Evolutionary conservation across 208 protist species (phyloP).

Genomic region (Trypanosoma caninum): DNA sequence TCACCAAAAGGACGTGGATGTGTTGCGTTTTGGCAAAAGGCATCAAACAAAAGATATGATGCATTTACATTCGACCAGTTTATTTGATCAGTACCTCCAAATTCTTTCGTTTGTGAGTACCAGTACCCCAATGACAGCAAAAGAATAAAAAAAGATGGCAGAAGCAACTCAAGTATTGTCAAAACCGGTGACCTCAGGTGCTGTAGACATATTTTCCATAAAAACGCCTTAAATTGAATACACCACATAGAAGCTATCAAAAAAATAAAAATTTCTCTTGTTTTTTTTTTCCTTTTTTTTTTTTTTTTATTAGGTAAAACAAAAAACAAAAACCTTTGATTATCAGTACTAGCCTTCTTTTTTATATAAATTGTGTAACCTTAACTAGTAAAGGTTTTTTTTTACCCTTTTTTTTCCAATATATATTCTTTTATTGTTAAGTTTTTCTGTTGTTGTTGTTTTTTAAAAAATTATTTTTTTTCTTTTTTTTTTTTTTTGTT

Average conservation of each 20-base stretch:
- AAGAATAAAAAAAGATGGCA: conserved; percentile 62
- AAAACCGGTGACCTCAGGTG: conserved; percentile 44
- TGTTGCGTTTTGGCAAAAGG: conserved; percentile 29
- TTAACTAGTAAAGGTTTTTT: background rate
- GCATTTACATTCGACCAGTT: background rate
- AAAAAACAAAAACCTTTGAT: too few relatives aligned
- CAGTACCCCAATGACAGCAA: conserved; percentile 59
- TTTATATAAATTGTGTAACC: background rate
- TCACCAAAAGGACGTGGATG: conserved; percentile 1
- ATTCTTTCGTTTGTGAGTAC: conserved; percentile 23
- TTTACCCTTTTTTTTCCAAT: background rate
- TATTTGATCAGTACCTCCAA: conserved; percentile 31
- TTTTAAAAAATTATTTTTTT: conserved; percentile 2
- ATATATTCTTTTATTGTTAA: background rate
- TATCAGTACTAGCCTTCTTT: too few relatives aligned
- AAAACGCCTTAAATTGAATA: conserved; percentile 61
- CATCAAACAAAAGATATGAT: conserved; percentile 15
- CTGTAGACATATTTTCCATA: conserved; percentile 66
- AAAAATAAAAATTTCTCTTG: background rate
- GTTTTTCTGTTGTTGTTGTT: background rate
- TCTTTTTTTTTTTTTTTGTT: background rate
- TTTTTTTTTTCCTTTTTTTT: conserved; percentile 5
- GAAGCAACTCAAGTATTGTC: conserved; percentile 56
- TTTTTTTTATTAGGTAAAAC: conserved; percentile 4
- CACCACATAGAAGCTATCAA: conserved; percentile 27